Conservation (phyloP, 2,329 filamentous ascomycete species). For the Colletotrichum liriopes region DNA sequence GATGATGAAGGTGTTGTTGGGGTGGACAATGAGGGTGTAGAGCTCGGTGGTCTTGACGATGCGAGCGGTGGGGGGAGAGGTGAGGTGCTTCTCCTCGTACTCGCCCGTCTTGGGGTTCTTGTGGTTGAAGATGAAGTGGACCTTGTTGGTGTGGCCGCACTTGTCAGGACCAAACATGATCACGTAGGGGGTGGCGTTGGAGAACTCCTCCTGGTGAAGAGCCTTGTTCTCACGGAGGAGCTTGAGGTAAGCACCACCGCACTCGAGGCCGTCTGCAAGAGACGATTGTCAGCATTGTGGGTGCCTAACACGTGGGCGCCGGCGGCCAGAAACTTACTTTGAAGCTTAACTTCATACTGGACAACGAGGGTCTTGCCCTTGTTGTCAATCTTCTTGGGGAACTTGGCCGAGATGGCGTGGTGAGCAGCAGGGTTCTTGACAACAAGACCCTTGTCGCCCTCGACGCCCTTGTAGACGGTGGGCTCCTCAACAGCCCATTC, state of each 20-base stretch:
- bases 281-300: constrained; percentile 22
- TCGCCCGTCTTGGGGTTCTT: constrained; percentile 99
- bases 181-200: constrained; percentile 96
- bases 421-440: constrained; percentile 98
- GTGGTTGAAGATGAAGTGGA: constrained; percentile 99
- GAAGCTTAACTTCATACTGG: constrained; percentile 99
- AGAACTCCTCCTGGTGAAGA: constrained; percentile 97
- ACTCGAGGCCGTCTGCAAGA: constrained; percentile 87
- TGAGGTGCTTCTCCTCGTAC: constrained; percentile 99
- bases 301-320: neutral
- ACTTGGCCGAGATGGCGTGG: constrained; percentile 99
- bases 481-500: constrained; percentile 98
- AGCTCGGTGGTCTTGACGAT: constrained; percentile 94
- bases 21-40: constrained; percentile 96
- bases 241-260: constrained; percentile 99
- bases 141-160: constrained; percentile 99
- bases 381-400: constrained; percentile 96
- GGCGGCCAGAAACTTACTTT: constrained; percentile 76
- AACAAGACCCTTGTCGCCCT: constrained; percentile 96
- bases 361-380: constrained; percentile 97
- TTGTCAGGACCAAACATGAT: constrained; percentile 99
- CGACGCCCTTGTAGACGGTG: constrained; percentile 88
- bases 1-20: constrained; percentile 95
- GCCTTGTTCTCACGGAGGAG: constrained; percentile 97
- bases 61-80: constrained; percentile 84